Conservation (phyloP, 176 grass and related monocot species). For the Lolium multiflorum region DNA sequence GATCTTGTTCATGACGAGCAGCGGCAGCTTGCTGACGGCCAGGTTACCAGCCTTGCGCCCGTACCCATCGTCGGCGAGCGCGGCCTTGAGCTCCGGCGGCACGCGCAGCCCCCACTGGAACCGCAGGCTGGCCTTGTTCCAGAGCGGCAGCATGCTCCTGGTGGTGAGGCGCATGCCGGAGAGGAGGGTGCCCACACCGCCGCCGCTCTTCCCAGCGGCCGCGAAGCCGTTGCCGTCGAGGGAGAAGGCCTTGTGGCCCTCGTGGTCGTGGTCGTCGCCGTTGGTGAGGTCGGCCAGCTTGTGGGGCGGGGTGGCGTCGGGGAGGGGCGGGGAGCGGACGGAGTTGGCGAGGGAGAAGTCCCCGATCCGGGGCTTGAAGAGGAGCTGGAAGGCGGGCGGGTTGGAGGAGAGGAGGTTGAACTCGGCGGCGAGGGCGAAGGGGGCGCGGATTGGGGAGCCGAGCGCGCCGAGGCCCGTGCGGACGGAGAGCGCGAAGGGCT, state of each 20-base stretch:
- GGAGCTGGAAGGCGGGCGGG: constrained; percentile 68
- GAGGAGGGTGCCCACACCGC: constrained; percentile 49
- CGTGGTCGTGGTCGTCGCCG: constrained; percentile 37
- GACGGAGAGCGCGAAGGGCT: constrained; percentile 79
- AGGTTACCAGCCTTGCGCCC: constrained; percentile 48
- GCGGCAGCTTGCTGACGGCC: constrained; percentile 69
- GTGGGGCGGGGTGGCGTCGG: constrained; percentile 40
- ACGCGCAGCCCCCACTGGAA: constrained; percentile 84
- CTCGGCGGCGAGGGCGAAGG: constrained; percentile 71
- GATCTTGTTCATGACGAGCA: constrained; percentile 89
- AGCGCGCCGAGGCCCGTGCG: constrained; percentile 72
- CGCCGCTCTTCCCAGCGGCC: constrained; percentile 39
- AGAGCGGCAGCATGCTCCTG: constrained; percentile 68
- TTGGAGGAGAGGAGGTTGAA: constrained; percentile 71
- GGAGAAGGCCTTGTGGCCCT: constrained; percentile 28
- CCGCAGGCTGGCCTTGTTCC: constrained; percentile 62
- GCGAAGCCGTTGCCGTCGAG: constrained; percentile 55
- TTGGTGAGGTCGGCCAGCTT: constrained; percentile 55
- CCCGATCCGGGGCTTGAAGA: constrained; percentile 80
- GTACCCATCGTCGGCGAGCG: constrained; percentile 42
- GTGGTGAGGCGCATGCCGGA: constrained; percentile 69
- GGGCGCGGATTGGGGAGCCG: constrained; percentile 62
- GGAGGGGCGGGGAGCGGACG: constrained; percentile 43
- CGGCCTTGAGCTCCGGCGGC: constrained; percentile 70
- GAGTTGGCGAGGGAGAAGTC: constrained; percentile 82